Base-by-base conservation (phyloP, 352 stramenopile species). In the Globisporangium takayamanum region DNA sequence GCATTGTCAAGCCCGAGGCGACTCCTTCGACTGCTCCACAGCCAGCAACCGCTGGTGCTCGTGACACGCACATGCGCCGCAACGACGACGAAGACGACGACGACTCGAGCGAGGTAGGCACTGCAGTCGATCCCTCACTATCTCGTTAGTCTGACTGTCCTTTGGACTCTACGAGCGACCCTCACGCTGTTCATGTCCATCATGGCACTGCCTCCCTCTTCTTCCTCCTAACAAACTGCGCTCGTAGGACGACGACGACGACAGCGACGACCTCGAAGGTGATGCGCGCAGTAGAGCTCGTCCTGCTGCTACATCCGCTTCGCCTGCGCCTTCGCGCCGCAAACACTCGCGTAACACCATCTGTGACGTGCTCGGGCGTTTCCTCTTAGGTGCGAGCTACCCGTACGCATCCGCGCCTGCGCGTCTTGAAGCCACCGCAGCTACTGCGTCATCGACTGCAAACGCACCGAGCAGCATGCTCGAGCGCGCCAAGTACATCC, bases 401-500 rank as follows among this genome's bases (percentile, higher is more conserved):
- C 64, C 74, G 28, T 59, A 59, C 56, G 36, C 37, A 18, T 59
- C 45, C 5, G 10, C 45, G 56, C 52, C 58, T 45, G 41, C 57
- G 44, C 47, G 59, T 44, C 56, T 60, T 42, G 49, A 60, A 51
- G 47, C 41, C 8, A 46, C 20, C 10, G 30, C 41, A n/a, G 41
- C 37, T 10, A 14, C 50, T 3, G 30, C 54, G 18, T 26, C 54
- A 36, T 44, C 51, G 4, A 53, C 52, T 2, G 36, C 53, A 6
- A 7, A 56, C 2, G 47, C 25, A 53, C 52, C 64, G 7, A 39
- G 57, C n/a, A 73, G 68, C 20, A 87, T 98, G 68, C 68, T 87
- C 39, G 92, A 98, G 66, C 84, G 95, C 57, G 84, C 93, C 66
- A 98, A 97, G 74, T 98, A 89, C 73, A 98, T 98, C 58, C 96